phyloP scores from a whole-genome alignment of 345 rosid species.

The Lepidium sativum region DNA sequence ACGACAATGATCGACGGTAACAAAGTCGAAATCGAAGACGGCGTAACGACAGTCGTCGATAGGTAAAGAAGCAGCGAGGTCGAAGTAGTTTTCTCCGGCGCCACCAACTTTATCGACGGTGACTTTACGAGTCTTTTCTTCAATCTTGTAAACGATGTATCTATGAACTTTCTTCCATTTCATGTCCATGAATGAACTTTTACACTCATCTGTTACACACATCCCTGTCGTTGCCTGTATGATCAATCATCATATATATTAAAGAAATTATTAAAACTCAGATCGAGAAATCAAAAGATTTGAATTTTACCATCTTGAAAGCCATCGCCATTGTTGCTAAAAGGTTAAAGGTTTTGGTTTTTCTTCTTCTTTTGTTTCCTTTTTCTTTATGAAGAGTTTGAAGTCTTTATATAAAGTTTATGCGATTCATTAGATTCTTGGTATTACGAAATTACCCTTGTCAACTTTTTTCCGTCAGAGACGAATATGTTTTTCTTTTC shows the following conservation, averaged over 20 bases:
- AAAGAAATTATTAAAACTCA: too few species aligned
- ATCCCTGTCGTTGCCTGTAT: constrained; percentile 71
- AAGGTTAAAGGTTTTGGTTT: background rate
- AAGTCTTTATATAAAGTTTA: constrained; percentile 40
- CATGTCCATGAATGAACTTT: constrained; percentile 87
- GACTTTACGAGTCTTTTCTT: constrained; percentile 69
- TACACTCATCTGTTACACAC: constrained; percentile 92
- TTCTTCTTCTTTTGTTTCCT: background rate
- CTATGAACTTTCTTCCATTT: constrained; percentile 92
- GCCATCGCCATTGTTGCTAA: constrained; percentile 86
- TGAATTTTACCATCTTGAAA: constrained; percentile 72
- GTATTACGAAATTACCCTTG: constrained; percentile 28
- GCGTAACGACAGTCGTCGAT: constrained; percentile 86
- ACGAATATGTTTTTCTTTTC: too few species aligned
- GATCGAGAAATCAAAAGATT: background rate
- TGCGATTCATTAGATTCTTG: constrained; percentile 24
- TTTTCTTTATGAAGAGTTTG: background rate
- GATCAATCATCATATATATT: too few species aligned
- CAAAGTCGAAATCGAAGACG: constrained; percentile 88
- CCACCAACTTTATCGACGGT: constrained; percentile 87
- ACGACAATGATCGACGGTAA: constrained; percentile 81
- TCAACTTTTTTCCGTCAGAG: background rate
- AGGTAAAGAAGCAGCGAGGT: constrained; percentile 74
- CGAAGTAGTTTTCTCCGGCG: constrained; percentile 67
- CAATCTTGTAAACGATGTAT: constrained; percentile 86